Evolutionary conservation across 768 basidiomycete genomes (phyloP), one percentile per base, ranked within the genome.

Genomic region (Rhodotorula sphaerocarpa): DNA sequence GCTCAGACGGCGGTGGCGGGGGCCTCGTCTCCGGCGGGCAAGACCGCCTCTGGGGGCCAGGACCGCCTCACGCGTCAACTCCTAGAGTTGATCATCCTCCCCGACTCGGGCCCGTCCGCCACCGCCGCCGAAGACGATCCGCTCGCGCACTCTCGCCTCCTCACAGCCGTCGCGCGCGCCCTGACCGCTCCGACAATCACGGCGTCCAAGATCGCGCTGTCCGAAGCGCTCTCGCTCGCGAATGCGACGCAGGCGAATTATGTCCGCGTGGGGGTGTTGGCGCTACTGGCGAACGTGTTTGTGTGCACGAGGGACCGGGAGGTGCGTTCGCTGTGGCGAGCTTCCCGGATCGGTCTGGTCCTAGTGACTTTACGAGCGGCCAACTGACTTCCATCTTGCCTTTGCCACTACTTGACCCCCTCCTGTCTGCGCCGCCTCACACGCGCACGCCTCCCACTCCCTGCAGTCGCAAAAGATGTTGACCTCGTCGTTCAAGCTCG

Each of bases 381-480:
- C 25, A 10, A n/a, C 44, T 2, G 21, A 3, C 25, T 21, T n/a
- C 43, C 43, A 9, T 3, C 43, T 3, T n/a, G 16, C 14, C 48
- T 50, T 31, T 50, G 28, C 16, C 28, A n/a, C n/a, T n/a, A n/a
- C n/a, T n/a, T n/a, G 46, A 20, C 21, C 46, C 25, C 7, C 25
- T 18, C 34, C 36, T 7, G 47, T 43, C 15, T n/a, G n/a, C 5
- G n/a, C 6, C 44, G 5, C 25, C 25, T 20, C 20, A 27, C 30
- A 20, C 14, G 5, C 15, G 9, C 31, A 18, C 7, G 28, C n/a
- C n/a, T n/a, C n/a, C n/a, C n/a, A n/a, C n/a, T n/a, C n/a, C n/a
- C n/a, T 5, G 20, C 50, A 61, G 60, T 53, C 60, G 1, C 30
- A 55, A 12, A 55, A 55, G 46, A 61, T 61, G 60, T 25, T 61